These are phyloP conservation scores for Pseudocercospora fuligena DNA, from an alignment of 2,329 filamentous ascomycete species.

Conservation along the genomic window DNA sequence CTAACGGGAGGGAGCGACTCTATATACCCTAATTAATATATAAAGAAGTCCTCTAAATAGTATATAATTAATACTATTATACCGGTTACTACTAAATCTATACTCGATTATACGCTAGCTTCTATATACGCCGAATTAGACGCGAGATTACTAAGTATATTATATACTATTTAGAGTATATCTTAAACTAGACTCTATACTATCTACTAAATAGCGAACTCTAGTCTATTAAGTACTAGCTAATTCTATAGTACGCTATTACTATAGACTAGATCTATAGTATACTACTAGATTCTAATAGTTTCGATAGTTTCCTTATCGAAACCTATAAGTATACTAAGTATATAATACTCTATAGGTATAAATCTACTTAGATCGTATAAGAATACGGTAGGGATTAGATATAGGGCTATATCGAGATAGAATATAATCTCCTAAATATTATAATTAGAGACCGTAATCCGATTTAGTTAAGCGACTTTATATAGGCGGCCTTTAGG, in stretches of 20 bases:
- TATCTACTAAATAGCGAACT: background rate
- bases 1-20: background rate
- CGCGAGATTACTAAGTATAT: background rate
- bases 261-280: conserved; percentile 2
- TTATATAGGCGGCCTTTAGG: background rate
- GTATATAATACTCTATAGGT: background rate
- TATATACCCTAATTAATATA: background rate
- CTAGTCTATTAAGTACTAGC: background rate
- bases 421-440: background rate
- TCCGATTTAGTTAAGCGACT: background rate
- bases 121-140: background rate
- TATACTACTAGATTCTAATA: background rate
- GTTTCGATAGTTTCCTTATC: background rate
- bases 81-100: background rate
- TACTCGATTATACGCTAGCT: background rate
- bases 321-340: background rate
- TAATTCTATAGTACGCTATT: background rate
- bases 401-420: background rate
- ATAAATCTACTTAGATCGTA: background rate
- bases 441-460: background rate
- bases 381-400: background rate
- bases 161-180: background rate
- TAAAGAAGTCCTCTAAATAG: background rate
- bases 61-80: background rate
- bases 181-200: background rate